Evolutionary conservation across 2,329 filamentous ascomycete genomes (phyloP), one percentile per base, ranked within the genome.

Genomic region (Tolypocladium tropicale): DNA sequence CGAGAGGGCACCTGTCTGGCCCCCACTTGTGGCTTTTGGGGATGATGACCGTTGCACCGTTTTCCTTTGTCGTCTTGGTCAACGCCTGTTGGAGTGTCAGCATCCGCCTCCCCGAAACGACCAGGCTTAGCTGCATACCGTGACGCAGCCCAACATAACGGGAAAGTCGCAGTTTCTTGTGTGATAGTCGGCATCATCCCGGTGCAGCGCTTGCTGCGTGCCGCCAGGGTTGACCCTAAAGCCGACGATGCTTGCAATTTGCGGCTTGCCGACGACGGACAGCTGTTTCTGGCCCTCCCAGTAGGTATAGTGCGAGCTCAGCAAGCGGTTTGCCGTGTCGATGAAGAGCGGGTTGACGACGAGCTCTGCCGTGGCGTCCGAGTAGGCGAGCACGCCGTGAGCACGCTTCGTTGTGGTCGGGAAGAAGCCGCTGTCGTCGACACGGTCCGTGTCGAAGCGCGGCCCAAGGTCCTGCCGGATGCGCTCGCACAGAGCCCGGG

Each of bases 1-100:
- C 64, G 11, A 67, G 57, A 1, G 73, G 73, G 6, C 61, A 63
- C 0, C 70, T 65, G 0, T 74, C 69, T 6, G 68, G 64, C 0
- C 67, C 70, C 73, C 73, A 76, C 4, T 72, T 62, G 57, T 76
- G 73, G 12, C 68, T 72, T 6, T 68, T 67, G 0, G 72, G 73
- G 41, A 75, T 74, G 2, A 68, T 70, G n/a, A 72, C 62, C 0
- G 73, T 75, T 1, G 72, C 72, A 1, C 73, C 73, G 49, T 76
- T 76, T 41, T 72, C 69, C 21, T 64, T 66, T 1, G 71, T 74
- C 1, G 71, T 74, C 61, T 67, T 73, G 4, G 69, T 72, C 55
- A 71, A 58, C 1, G 73, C 70, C 63, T 64, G 6, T 3, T 14
- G 23, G 25, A 9, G 12, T 23, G 46, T 48, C 33, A 46, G 48